A percentile compares a stretch with the other conserved stretches of the same genome.
phyloP scores from a whole-genome alignment of 2,329 filamentous ascomycete genomes.

The Microdochium nivale region DNA sequence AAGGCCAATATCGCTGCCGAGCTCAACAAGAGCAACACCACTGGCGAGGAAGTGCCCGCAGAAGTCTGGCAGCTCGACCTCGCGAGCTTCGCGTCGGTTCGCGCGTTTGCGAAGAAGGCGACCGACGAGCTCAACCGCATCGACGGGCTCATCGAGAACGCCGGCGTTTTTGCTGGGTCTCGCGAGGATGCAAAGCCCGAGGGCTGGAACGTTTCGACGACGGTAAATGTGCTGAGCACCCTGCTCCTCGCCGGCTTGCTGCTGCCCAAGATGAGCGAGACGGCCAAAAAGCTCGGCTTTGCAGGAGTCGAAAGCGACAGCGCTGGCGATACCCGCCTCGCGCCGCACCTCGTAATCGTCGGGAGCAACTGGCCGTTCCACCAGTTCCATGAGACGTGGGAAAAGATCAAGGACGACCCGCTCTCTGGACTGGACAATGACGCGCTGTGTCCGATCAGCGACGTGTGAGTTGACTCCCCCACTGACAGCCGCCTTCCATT shows the following conservation, averaged over 20 bases:
- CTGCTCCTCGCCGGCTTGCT: conserved; percentile 34
- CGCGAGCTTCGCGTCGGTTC: conserved; percentile 24
- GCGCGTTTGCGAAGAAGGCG: conserved; percentile 21
- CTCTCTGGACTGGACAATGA: neutral
- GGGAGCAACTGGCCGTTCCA: neutral
- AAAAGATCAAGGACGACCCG: neutral
- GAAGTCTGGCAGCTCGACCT: conserved; percentile 22
- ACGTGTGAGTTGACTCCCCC: neutral
- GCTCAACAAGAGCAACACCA: neutral
- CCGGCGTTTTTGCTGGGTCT: conserved; percentile 14
- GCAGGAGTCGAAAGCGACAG: neutral
- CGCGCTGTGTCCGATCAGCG: conserved; percentile 1
- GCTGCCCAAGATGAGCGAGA: conserved; percentile 32
- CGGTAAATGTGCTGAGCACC: conserved; percentile 37
- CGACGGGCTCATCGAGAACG: conserved; percentile 26
- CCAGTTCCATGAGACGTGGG: neutral
- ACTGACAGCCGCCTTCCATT: conserved; percentile 1
- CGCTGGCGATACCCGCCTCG: neutral
- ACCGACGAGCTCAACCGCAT: conserved; percentile 20
- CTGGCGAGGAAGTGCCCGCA: neutral
- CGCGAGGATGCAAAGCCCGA: conserved; percentile 16
- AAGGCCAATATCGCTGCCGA: conserved; percentile 8
- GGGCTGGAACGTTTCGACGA: conserved; percentile 32
- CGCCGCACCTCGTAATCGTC: conserved; percentile 10
- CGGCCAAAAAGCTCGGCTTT: conserved; percentile 8